Conservation (phyloP, 2,329 filamentous ascomycete genomes). For the Apiospora marii region DNA sequence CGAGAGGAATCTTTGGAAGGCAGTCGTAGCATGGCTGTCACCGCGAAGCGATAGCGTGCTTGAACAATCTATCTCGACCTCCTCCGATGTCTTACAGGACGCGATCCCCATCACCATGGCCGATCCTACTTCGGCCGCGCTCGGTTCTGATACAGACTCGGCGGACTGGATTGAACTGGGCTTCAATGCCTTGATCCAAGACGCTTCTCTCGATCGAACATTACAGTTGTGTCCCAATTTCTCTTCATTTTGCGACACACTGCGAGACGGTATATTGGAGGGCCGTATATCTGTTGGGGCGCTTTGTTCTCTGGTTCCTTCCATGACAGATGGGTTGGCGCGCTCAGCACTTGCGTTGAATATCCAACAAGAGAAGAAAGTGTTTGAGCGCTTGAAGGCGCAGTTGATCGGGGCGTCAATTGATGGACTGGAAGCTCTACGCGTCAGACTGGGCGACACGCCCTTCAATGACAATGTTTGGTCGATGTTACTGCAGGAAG, state of each 20-base stretch:
- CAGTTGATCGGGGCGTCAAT: slow-evolving; percentile 35
- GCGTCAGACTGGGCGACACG: neutral
- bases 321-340: neutral
- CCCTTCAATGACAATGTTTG: slow-evolving; percentile 27
- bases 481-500: slow-evolving; percentile 33
- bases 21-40: slow-evolving; percentile 27
- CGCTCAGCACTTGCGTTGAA: neutral
- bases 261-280: slow-evolving; percentile 5
- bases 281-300: slow-evolving; percentile 2
- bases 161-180: neutral
- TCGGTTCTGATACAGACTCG: neutral
- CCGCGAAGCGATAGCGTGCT: neutral
- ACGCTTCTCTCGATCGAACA: slow-evolving; percentile 14
- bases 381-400: slow-evolving; percentile 27
- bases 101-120: neutral
- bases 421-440: slow-evolving; percentile 30
- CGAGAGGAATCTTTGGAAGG: slow-evolving; percentile 9
- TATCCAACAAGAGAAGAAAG: neutral
- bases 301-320: slow-evolving; percentile 13
- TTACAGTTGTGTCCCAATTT: neutral
- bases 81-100: neutral
- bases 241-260: neutral
- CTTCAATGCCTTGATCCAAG: slow-evolving; percentile 3
- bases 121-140: neutral
- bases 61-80: neutral